These are phyloP conservation scores for Calonectria pteridis DNA, from an alignment of 2,329 filamentous ascomycete genomes.

Conservation along the genomic window DNA sequence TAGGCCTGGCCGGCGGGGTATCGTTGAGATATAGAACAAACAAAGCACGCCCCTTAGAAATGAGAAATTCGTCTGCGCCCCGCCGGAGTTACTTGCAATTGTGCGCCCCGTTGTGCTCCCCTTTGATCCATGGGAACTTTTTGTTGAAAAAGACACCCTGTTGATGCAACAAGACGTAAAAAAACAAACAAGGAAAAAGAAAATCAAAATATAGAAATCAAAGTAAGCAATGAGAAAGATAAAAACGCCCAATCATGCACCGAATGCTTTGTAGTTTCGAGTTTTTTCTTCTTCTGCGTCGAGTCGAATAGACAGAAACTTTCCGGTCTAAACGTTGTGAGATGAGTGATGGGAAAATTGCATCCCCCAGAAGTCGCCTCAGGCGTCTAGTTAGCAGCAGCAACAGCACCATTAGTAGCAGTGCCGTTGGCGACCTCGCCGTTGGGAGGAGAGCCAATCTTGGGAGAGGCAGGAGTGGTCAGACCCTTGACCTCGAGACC, in stretches of 20 bases:
- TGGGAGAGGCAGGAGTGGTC: constrained; percentile 54
- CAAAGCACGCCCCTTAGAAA: constrained; percentile 49
- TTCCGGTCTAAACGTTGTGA: constrained; percentile 8
- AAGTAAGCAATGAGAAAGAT: constrained; percentile 23
- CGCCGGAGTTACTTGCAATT: constrained; percentile 38
- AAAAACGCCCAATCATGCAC: constrained; percentile 31
- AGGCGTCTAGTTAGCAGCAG: constrained; percentile 32
- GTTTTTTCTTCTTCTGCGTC: constrained; percentile 31
- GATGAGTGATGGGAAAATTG: not conserved
- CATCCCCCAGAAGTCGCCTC: not conserved
- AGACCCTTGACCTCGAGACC: constrained; percentile 78
- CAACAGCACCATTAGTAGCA: constrained; percentile 14
- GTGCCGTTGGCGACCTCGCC: constrained; percentile 29
- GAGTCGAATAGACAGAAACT: constrained; percentile 7
- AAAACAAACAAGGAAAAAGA: constrained; percentile 21
- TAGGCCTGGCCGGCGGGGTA: constrained; percentile 52
- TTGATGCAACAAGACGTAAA: constrained; percentile 39
- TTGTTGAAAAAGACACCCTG: constrained; percentile 57
- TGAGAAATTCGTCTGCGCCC: constrained; percentile 47
- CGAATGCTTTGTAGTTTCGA: constrained; percentile 25
- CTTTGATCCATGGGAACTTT: constrained; percentile 52
- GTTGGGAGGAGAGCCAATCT: constrained; percentile 40
- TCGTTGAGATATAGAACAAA: constrained; percentile 56
- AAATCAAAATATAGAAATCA: constrained; percentile 27
- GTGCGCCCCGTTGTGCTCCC: constrained; percentile 42